Base-by-base conservation (phyloP, 106 monocot species). In the Acorus calamus region DNA sequence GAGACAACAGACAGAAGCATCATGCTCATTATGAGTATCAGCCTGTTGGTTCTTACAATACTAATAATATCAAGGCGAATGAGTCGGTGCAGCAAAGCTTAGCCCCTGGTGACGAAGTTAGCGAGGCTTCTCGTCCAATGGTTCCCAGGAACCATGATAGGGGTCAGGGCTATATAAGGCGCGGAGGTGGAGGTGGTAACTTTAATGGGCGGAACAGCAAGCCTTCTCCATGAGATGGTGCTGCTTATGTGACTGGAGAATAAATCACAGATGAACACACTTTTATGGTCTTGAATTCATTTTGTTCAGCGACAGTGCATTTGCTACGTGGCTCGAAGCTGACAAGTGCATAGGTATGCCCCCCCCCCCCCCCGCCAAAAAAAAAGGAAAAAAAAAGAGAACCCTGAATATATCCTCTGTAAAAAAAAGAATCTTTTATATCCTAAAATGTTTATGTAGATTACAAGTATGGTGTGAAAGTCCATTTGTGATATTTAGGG, bases 111-210 rank as follows among this genome's bases (percentile, higher is more conserved):
- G 67, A 71, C 45, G 80, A 51, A 56, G 44, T 60, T 10, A 48
- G 53, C 6, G 60, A 71, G 52, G 64, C 47, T 52, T 55, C 74
- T 9, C 14, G 62, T 3, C 46, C 62, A 46, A 46, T 60, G 53
- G 80, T 80, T 60, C 28, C 67, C 10, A 78, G 63, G 57, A 69
- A 75, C 59, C 69, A 72, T 50, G 83, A 66, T 10, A 71, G 65
- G 44, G 83, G 65, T 53, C 74, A 77, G 41, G 28, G 28, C 28
- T 28, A 28, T 28, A 28, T 28, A 28, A 63, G 51, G 55, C 67
- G 67, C 11, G 41, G 14, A 9, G 76, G 65, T 14, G 63, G 71
- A 46, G 71, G 73, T 51, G 73, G 76, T 42, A 69, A 77, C 8
- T 77, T 79, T 3, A 53, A 79, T 45, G 67, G 51, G 46, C 62